Evolutionary conservation across 2,329 filamentous ascomycete species (phyloP).

Genomic region (Tolypocladium ovalisporum): DNA sequence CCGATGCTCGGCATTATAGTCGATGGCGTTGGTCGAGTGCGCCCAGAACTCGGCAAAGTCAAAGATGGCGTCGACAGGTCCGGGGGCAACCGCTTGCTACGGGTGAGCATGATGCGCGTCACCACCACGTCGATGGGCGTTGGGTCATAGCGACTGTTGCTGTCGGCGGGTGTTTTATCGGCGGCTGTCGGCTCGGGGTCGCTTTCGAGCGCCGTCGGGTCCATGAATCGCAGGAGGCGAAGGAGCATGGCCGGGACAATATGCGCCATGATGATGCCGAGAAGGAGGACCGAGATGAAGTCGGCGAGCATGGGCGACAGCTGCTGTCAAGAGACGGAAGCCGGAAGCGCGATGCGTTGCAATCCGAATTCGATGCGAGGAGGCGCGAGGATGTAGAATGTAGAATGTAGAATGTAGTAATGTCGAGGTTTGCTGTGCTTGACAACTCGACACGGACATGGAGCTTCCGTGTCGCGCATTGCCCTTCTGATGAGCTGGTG

Average conservation of each 20-base stretch:
- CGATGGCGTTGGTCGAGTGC: slow-evolving; percentile 27
- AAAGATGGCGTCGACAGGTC: slow-evolving; percentile 46
- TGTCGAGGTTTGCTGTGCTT: no score
- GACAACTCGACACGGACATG: no score
- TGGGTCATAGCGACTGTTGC: slow-evolving; percentile 18
- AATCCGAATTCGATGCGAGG: no score
- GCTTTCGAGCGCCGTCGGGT: neutral
- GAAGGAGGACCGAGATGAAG: slow-evolving; percentile 3
- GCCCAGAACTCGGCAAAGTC: slow-evolving; percentile 55
- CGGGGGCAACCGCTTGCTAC: slow-evolving; percentile 32
- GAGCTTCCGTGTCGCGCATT: no score
- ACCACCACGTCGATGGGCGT: slow-evolving; percentile 36
- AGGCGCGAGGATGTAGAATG: no score
- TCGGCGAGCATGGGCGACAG: slow-evolving; percentile 3
- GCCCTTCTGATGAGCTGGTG: no score
- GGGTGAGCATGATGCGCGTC: slow-evolving; percentile 35
- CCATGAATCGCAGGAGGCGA: slow-evolving; percentile 5
- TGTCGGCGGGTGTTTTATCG: slow-evolving; percentile 1
- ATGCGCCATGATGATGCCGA: slow-evolving; percentile 15
- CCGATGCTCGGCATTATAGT: slow-evolving; percentile 13
- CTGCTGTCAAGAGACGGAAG: neutral
- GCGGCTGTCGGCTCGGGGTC: neutral
- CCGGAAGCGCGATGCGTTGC: neutral
- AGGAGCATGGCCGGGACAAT: slow-evolving; percentile 13
- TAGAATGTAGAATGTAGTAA: no score